A percentile compares a stretch with the other conserved stretches of the same genome.
phyloP scores from a whole-genome alignment of 2,329 filamentous ascomycete species.

The Neobulgaria alba region DNA sequence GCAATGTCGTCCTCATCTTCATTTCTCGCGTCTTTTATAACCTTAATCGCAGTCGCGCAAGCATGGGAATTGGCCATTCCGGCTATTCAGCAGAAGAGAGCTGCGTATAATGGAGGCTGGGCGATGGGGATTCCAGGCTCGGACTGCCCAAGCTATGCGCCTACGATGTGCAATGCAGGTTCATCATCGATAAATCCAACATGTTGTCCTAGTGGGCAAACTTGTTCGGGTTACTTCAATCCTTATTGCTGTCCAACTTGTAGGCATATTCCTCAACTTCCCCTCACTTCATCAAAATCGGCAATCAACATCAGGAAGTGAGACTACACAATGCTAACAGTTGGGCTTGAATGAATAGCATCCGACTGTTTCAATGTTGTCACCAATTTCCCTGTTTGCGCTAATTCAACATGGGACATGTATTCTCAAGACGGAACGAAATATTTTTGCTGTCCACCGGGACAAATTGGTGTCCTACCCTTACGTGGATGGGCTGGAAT shows the following conservation, averaged over 20 bases:
- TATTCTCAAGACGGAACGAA: not conserved
- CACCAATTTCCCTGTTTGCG: not conserved
- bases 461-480: not conserved
- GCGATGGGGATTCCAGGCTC: not conserved
- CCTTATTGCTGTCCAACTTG: not conserved
- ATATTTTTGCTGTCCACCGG: not conserved
- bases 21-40: too few species aligned
- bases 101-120: not conserved
- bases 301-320: not conserved
- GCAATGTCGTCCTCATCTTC: too few species aligned
- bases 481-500: not conserved
- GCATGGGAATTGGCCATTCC: too few species aligned
- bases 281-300: too few species aligned
- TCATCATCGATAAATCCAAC: not conserved
- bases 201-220: constrained; percentile 1
- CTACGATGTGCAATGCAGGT: not conserved
- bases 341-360: too few species aligned
- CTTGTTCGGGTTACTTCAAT: not conserved
- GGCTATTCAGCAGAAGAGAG: too few species aligned
- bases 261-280: not conserved
- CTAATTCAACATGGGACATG: not conserved
- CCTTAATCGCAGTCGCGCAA: too few species aligned
- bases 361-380: not conserved
- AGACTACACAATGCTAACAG: too few species aligned
- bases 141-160: not conserved